A percentile compares a stretch with the other conserved stretches of the same genome.
These are phyloP conservation scores for Aspergillus texensis DNA, from an alignment of 2,329 filamentous ascomycete genomes.

Conservation along the genomic window DNA sequence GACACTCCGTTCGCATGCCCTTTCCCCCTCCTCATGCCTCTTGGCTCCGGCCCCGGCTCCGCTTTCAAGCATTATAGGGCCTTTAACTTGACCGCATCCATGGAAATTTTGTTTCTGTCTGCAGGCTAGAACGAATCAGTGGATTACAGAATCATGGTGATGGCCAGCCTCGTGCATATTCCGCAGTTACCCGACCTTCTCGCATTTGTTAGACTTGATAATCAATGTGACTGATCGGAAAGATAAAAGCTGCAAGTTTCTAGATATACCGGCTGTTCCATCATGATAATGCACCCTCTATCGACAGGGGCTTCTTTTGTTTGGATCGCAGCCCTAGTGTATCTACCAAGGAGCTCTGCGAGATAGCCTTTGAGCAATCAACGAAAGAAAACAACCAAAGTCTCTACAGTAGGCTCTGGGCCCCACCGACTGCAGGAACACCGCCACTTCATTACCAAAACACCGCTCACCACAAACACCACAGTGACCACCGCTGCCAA, in stretches of 20 bases:
- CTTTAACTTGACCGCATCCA: conserved; percentile 10
- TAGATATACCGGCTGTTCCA: neutral
- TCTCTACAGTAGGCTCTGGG: conserved; percentile 9
- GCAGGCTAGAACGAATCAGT: conserved; percentile 16
- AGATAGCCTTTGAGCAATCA: conserved; percentile 12
- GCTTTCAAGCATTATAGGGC: conserved; percentile 15
- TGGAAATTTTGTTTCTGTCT: conserved; percentile 18
- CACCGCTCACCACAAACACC: conserved; percentile 12
- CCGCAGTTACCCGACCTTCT: conserved; percentile 18
- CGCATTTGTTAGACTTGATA: conserved; percentile 7
- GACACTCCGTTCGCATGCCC: conserved; percentile 15
- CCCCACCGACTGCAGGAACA: conserved; percentile 26
- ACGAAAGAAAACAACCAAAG: neutral
- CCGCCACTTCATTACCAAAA: conserved; percentile 19
- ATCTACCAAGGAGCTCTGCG: conserved; percentile 6
- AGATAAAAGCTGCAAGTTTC: neutral
- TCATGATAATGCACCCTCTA: neutral
- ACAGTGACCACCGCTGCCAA: conserved; percentile 22
- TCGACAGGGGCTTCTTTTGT: neutral
- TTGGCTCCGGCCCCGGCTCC: conserved; percentile 18
- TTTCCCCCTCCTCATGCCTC: conserved; percentile 15
- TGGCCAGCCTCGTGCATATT: conserved; percentile 12
- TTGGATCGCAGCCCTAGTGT: neutral
- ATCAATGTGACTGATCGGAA: neutral
- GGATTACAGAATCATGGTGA: conserved; percentile 5